Percentiles rank a stretch among this genome's conserved stretches.
Conservation (phyloP, 1,284 basidiomycete genomes). For the Xerocomus nothofagi region DNA sequence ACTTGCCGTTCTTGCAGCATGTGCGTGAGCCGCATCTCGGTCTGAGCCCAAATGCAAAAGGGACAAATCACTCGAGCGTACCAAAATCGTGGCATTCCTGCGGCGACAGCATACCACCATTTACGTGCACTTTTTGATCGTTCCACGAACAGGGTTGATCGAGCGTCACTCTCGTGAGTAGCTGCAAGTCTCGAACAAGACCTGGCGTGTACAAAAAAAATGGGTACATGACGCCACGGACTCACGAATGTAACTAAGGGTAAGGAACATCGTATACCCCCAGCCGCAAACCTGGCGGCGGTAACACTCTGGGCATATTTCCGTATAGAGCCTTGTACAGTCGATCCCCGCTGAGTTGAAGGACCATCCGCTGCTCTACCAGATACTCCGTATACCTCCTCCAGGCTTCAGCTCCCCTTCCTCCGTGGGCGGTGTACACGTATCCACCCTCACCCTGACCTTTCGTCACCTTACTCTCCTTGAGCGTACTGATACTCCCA, state of each 20-base stretch:
- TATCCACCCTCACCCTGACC: constrained; percentile 14
- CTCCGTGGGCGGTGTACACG: constrained; percentile 23
- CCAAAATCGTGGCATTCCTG: neutral
- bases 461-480: constrained; percentile 41
- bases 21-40: neutral
- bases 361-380: constrained; percentile 49
- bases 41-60: neutral
- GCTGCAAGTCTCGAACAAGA: neutral
- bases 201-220: neutral
- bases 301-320: constrained; percentile 34
- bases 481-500: constrained; percentile 73
- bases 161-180: constrained; percentile 5
- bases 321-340: constrained; percentile 49
- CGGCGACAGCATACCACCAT: neutral
- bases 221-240: neutral
- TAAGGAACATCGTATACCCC: constrained; percentile 7
- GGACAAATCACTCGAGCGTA: neutral
- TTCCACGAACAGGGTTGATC: constrained; percentile 17
- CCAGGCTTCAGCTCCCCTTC: constrained; percentile 60
- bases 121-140: constrained; percentile 14
- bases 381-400: constrained; percentile 58
- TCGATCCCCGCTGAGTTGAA: constrained; percentile 46
- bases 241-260: constrained; percentile 21
- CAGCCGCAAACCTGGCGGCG: constrained; percentile 5
- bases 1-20: neutral